Conservation (phyloP, 1,284 basidiomycete species). For the Anthracocystis walkeri region DNA sequence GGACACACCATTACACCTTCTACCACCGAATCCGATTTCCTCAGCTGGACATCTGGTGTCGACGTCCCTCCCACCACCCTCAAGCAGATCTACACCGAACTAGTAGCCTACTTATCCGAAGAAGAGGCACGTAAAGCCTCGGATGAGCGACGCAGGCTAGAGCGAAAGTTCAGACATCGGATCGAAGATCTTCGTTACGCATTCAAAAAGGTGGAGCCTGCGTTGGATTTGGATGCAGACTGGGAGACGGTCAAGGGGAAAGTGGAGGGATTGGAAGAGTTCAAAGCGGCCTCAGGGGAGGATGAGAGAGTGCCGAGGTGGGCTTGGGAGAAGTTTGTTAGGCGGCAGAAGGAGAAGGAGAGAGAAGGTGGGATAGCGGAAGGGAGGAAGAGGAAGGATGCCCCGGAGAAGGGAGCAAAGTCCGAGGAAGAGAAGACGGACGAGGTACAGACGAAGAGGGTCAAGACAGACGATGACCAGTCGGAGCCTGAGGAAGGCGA, state of each 20-base stretch:
- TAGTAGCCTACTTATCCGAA: constrained; percentile 33
- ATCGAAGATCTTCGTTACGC: constrained; percentile 97
- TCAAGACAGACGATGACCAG: constrained; percentile 21
- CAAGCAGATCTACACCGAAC: constrained; percentile 22
- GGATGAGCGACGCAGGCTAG: constrained; percentile 80
- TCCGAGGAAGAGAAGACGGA: neutral
- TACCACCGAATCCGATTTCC: constrained; percentile 73
- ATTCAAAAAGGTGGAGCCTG: constrained; percentile 85
- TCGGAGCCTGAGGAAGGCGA: constrained; percentile 49
- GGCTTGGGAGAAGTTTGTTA: constrained; percentile 66
- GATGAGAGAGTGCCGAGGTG: constrained; percentile 46
- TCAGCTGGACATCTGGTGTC: constrained; percentile 62
- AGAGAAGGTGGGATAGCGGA: constrained; percentile 2
- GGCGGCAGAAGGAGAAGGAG: constrained; percentile 56
- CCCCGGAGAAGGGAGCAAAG: constrained; percentile 1
- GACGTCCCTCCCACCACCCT: constrained; percentile 26
- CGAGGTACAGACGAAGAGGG: constrained; percentile 7
- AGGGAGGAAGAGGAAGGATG: constrained; percentile 33
- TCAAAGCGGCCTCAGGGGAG: constrained; percentile 38
- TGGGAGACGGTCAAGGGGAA: constrained; percentile 33
- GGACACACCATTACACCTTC: constrained; percentile 70
- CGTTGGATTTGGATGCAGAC: constrained; percentile 67
- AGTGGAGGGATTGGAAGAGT: constrained; percentile 43
- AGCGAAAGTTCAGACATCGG: constrained; percentile 84
- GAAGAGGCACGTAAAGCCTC: constrained; percentile 60